Base-by-base conservation (phyloP, 768 basidiomycete genomes). In the Macrolepiota albuminosa region DNA sequence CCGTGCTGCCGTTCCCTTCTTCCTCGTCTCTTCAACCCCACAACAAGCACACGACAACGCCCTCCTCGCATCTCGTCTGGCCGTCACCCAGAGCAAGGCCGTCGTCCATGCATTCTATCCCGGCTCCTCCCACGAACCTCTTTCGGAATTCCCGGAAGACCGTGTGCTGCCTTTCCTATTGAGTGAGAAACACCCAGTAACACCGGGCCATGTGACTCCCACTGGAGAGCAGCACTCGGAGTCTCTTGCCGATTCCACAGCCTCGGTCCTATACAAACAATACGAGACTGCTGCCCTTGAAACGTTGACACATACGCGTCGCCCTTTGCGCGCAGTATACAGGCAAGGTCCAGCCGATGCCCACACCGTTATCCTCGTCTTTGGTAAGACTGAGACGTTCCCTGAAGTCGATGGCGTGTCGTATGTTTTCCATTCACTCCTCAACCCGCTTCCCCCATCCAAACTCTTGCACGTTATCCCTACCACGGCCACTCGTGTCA, bases 1-100 rank as follows among this genome's bases (percentile, higher is more conserved):
- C 59, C 86, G 88, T 43, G 84, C 88, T n/a, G 81, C 85, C 21
- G 83, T 92, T 6, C 90, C 91, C 33, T 91, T 87, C 73, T 87
- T 94, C 69, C 66, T 98, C 53, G 79, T 95, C 67, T 95, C 93
- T 6, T 80, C 83, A 39, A 84, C 82, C 1, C 71, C 84, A 3
- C 89, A 93, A 69, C 83, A 94, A 68, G 92, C 94, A 4, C 90
- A 96, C 66, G 92, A 95, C 69, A 88, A 98, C 71, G 90, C 93
- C 26, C 75, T 98, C 39, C 81, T 98, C 18, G 93, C 93, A 14
- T 86, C 91, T 54, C 84, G 87, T 46, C 74, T 98, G 53, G 92
- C 96, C 0, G 80, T 81, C 40, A 71, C 80, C 7, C 84, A 89
- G 66, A 78, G 78, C 57, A 88, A 84, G 65, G 86, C 88, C 6